Base-by-base conservation (phyloP, 2,329 filamentous ascomycete genomes). In the Raffaelea albimanens region DNA sequence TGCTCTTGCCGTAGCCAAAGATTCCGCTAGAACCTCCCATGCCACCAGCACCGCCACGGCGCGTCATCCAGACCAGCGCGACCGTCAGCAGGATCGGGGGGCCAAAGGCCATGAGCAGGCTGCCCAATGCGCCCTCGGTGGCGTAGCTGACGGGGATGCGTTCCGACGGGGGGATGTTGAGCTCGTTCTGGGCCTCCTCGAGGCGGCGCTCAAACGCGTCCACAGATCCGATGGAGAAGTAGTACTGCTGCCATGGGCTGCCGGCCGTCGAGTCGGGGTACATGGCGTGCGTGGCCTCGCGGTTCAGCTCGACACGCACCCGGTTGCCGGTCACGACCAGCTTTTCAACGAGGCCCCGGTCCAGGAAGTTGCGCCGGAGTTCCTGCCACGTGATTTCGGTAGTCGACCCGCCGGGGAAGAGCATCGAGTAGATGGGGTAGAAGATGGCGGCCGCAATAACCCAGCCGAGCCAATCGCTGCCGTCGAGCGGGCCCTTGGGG, bases 381-480 rank as follows among this genome's bases (percentile, higher is more conserved):
- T 98, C 93, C 67, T 98, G 90, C 87, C 89, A 98, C 47, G 93
- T 97, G 50, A 98, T 96, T 62, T 98, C 91, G 59, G 81, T 62
- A 11, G 61, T 61, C 33, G 67, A 67, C 53, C 73, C 69, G 44
- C 59, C 57, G 20, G 66, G 65, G 53, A 71, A 67, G 22, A 70
- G 55, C 53, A 67, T 66, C 45, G 63, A 62, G 44, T 68, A 64
- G 46, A 71, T 53, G 4, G 68, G 67, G 45, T 61, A 66, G 48
- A 71, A 68, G 8, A 76, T 57, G 40, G 69, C 68, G 54, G 68
- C 73, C 8, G 69, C 64, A 18, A 71, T 42, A 20, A 57, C 58
- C 47, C 66, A 67, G 22, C 59, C 59, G 22, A 87, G 75, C 48
- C 91, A 68, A 51, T 70, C 72, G 23, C 69, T 67, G 10, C 69